Evolutionary conservation across 805 yeast genomes (phyloP).

Genomic region (Metschnikowia henanensis): DNA sequence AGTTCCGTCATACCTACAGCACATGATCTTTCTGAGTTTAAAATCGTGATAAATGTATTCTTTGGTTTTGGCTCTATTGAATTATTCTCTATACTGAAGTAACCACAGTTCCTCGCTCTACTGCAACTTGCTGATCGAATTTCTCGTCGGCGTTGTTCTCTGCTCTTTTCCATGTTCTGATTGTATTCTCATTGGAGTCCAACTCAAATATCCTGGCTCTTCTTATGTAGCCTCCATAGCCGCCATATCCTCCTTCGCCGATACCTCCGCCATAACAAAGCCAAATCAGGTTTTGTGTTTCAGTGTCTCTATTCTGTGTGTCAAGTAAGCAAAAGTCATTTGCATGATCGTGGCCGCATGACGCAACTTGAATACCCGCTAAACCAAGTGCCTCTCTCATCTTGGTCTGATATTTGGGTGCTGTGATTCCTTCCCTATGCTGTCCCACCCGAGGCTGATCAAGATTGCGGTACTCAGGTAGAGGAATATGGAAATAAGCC

Average conservation of each 20-base stretch:
- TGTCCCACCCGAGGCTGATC: slow-evolving; percentile 56
- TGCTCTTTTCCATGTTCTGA: slow-evolving; percentile 72
- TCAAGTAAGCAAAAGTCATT: slow-evolving; percentile 85
- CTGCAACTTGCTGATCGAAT: slow-evolving; percentile 52
- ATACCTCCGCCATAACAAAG: slow-evolving; percentile 92
- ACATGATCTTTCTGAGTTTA: no score
- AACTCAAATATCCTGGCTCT: slow-evolving; percentile 73
- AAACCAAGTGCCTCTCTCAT: slow-evolving; percentile 57
- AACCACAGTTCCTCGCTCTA: slow-evolving; percentile 15
- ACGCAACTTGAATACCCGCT: slow-evolving; percentile 71
- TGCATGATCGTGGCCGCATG: slow-evolving; percentile 95
- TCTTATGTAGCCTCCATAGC: slow-evolving; percentile 85
- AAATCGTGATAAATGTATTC: no score
- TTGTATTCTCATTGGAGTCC: slow-evolving; percentile 47
- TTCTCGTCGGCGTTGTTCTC: slow-evolving; percentile 50
- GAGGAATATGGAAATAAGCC: slow-evolving; percentile 95
- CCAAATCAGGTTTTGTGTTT: slow-evolving; percentile 54
- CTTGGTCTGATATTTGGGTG: slow-evolving; percentile 71
- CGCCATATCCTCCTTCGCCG: slow-evolving; percentile 97
- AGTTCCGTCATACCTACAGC: no score
- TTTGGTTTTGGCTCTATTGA: neutral
- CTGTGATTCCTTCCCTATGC: slow-evolving; percentile 71
- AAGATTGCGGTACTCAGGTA: slow-evolving; percentile 73
- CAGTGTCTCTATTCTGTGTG: slow-evolving; percentile 25
- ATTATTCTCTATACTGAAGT: neutral